Evolutionary conservation across 2,329 filamentous ascomycete species (phyloP).

Genomic region (Cyphellophora attinorum): DNA sequence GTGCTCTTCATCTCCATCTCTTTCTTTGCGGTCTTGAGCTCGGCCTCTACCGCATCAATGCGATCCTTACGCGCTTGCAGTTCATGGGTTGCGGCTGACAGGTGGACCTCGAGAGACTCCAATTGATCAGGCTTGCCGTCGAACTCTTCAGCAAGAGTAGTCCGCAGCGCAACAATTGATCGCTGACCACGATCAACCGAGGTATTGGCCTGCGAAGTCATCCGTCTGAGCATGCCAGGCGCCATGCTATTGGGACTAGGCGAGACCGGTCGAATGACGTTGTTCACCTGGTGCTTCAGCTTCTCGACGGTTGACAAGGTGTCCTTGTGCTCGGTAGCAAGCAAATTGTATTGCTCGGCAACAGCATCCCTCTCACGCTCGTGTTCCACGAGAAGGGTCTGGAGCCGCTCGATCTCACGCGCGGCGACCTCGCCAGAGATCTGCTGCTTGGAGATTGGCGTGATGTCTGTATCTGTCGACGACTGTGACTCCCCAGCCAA

Average conservation of each 20-base stretch:
- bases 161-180: constrained; percentile 80
- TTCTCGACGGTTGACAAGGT: constrained; percentile 81
- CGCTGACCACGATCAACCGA: constrained; percentile 84
- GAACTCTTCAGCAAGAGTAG: constrained; percentile 79
- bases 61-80: constrained; percentile 77
- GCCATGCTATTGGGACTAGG: constrained; percentile 23
- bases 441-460: constrained; percentile 12
- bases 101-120: constrained; percentile 85
- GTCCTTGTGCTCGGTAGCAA: constrained; percentile 73
- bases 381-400: constrained; percentile 62
- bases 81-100: constrained; percentile 89
- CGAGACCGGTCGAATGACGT: constrained; percentile 49
- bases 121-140: constrained; percentile 71
- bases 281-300: constrained; percentile 77
- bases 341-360: constrained; percentile 67
- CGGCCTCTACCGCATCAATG: constrained; percentile 79
- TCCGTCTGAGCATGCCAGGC: constrained; percentile 73
- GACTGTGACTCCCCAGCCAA: constrained; percentile 69
- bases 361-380: constrained; percentile 65
- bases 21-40: constrained; percentile 73
- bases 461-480: constrained; percentile 41
- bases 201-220: constrained; percentile 83
- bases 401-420: constrained; percentile 63
- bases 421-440: constrained; percentile 19
- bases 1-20: constrained; percentile 97